Evolutionary conservation across 2,329 filamentous ascomycete species (phyloP).

Genomic region (Alternaria viburni): DNA sequence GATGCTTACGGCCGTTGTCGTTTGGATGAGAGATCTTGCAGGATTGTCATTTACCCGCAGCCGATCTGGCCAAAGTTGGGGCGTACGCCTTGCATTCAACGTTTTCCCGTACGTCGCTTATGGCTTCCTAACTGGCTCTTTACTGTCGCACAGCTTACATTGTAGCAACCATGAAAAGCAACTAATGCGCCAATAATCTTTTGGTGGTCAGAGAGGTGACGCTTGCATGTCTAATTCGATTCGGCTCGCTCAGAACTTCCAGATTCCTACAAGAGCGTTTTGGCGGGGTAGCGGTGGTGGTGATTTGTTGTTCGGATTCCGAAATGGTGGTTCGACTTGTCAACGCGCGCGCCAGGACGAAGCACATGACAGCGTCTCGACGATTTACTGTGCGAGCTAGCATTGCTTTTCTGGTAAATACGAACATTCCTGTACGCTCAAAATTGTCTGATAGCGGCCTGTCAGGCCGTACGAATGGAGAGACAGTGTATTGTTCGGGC

Average conservation of each 20-base stretch:
- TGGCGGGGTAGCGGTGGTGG: neutral
- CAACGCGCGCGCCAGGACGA: neutral
- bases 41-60: neutral
- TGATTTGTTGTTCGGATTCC: neutral
- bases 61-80: neutral
- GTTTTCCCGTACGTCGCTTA: neutral
- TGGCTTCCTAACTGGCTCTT: neutral
- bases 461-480: neutral
- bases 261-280: neutral
- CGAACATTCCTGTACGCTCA: neutral
- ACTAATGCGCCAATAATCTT: neutral
- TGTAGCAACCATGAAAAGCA: neutral
- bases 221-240: neutral
- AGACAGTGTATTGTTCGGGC: neutral
- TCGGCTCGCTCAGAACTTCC: neutral
- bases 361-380: neutral
- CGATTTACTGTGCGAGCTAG: neutral
- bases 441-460: neutral
- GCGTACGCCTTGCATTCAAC: neutral
- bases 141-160: neutral
- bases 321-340: constrained; percentile 1
- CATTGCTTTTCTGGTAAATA: neutral
- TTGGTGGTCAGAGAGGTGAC: neutral
- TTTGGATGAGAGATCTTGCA: neutral
- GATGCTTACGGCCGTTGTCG: neutral